phyloP scores from a whole-genome alignment of 352 stramenopile species.

The Pythium periplocum region DNA sequence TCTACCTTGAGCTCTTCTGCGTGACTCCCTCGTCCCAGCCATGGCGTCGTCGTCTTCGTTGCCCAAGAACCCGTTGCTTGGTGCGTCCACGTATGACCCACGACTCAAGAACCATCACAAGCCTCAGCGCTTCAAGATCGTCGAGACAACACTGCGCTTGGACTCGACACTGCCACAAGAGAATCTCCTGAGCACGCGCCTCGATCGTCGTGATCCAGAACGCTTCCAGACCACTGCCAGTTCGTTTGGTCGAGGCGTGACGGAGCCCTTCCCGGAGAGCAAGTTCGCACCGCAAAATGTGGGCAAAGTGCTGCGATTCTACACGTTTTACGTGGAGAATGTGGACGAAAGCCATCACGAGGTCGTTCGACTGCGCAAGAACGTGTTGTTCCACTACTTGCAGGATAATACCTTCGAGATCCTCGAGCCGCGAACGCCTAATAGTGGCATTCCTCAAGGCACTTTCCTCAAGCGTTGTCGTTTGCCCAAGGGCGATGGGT shows the following conservation, averaged over 20 bases:
- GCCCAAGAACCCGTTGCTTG: slow-evolving; percentile 70
- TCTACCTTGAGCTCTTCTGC: too few species aligned
- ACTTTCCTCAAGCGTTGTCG: slow-evolving; percentile 80
- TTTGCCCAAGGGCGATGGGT: slow-evolving; percentile 52
- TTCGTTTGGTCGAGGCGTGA: slow-evolving; percentile 46
- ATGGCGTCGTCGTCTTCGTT: slow-evolving; percentile 3
- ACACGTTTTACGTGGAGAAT: slow-evolving; percentile 77
- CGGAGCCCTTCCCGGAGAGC: slow-evolving; percentile 34
- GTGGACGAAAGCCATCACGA: slow-evolving; percentile 83
- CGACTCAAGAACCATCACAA: slow-evolving; percentile 62
- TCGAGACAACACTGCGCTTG: slow-evolving; percentile 48
- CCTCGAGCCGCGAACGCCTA: slow-evolving; percentile 70
- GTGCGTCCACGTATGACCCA: slow-evolving; percentile 68
- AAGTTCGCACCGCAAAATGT: slow-evolving; percentile 81
- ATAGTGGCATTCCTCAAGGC: slow-evolving; percentile 85
- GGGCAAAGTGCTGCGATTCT: slow-evolving; percentile 81
- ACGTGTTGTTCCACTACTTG: slow-evolving; percentile 78
- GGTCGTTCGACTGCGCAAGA: slow-evolving; percentile 64
- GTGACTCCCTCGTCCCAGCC: not conserved
- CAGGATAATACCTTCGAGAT: slow-evolving; percentile 88
- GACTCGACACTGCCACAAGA: slow-evolving; percentile 60
- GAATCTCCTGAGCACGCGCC: slow-evolving; percentile 49
- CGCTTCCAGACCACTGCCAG: slow-evolving; percentile 56
- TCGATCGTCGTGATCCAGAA: slow-evolving; percentile 48
- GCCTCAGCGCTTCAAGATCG: slow-evolving; percentile 76